These are phyloP conservation scores for Crucibulum laeve DNA, from an alignment of 768 basidiomycete species.

Conservation along the genomic window DNA sequence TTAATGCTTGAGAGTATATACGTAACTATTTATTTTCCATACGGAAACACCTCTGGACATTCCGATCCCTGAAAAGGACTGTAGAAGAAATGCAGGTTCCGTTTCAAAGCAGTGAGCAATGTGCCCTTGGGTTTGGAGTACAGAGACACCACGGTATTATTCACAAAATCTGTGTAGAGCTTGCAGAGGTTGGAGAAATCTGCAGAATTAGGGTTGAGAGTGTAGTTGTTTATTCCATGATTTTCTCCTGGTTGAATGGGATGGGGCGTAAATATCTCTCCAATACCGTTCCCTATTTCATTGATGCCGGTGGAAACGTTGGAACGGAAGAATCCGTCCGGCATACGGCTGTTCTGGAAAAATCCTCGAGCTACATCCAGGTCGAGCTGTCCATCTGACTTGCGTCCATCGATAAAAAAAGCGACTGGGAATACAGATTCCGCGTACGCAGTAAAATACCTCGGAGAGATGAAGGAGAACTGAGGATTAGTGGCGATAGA, in stretches of 20 bases:
- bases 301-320: background rate
- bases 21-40: background rate
- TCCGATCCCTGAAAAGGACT: background rate
- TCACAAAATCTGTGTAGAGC: slow-evolving; percentile 12
- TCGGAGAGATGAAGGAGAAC: slow-evolving; percentile 18
- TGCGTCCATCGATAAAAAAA: slow-evolving; percentile 21
- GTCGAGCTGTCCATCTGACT: slow-evolving; percentile 14
- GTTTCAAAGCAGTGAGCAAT: slow-evolving; percentile 4
- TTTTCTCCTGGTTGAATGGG: slow-evolving; percentile 11
- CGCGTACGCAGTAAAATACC: slow-evolving; percentile 19
- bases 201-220: slow-evolving; percentile 7
- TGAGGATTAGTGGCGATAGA: slow-evolving; percentile 21
- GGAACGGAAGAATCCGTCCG: slow-evolving; percentile 14
- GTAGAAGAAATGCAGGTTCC: slow-evolving; percentile 8
- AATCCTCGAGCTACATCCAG: slow-evolving; percentile 17
- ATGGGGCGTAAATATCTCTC: slow-evolving; percentile 6
- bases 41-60: background rate
- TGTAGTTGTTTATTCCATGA: slow-evolving; percentile 8
- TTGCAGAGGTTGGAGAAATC: slow-evolving; percentile 8
- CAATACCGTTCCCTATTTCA: slow-evolving; percentile 2
- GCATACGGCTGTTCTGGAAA: slow-evolving; percentile 18
- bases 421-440: slow-evolving; percentile 16
- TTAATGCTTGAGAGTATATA: no score
- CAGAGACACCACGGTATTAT: slow-evolving; percentile 10
- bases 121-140: slow-evolving; percentile 12